Evolutionary conservation across 345 rosid genomes (phyloP), one percentile per base, ranked within the genome.

Genomic region (Brassica carinata): DNA sequence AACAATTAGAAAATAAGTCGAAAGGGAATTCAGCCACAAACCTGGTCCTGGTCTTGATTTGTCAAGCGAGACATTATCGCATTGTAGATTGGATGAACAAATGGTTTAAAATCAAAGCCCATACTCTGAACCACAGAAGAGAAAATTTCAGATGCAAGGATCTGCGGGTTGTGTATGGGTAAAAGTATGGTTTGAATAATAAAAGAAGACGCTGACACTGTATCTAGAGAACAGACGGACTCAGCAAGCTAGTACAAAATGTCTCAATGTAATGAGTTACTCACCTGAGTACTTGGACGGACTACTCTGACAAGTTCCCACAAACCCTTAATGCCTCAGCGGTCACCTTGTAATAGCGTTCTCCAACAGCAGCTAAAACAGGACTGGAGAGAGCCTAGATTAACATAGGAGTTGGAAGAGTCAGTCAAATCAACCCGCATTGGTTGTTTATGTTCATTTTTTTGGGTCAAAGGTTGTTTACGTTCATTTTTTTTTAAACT

Each of bases 11-110:
- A 23, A 61, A 61, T 2, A 9, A 18, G 40, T 0, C 18, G n/a
- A 59, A 51, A 30, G 33, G 67, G 33, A 72, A 59, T 17, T 62
- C 15, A 40, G 64, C 75, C 69, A 77, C 83, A 59, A 23, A 91
- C 99, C 94, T 92, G 99, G 83, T 96, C 99, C 67, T 96, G 99
- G 83, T 96, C 99, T 90, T 96, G 99, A 86, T 96, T 96, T 73
- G 93, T 91, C 87, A 96, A 77, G 71, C 99, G 97, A 9, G 96
- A 96, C 95, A 96, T 91, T 76, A 96, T 94, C 33, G 97, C 94
- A 81, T 84, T 84, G 75, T 92, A 94, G 83, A 96, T 87, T 69
- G 97, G 98, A 76, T 79, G 94, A 82, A 96, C 93, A 85, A 82
- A 92, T 23, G 97, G 98, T 84, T 85, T 90, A 85, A 90, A 96